Conservation (phyloP, 1,284 basidiomycete species). For the Crucibulum cyathiforme region DNA sequence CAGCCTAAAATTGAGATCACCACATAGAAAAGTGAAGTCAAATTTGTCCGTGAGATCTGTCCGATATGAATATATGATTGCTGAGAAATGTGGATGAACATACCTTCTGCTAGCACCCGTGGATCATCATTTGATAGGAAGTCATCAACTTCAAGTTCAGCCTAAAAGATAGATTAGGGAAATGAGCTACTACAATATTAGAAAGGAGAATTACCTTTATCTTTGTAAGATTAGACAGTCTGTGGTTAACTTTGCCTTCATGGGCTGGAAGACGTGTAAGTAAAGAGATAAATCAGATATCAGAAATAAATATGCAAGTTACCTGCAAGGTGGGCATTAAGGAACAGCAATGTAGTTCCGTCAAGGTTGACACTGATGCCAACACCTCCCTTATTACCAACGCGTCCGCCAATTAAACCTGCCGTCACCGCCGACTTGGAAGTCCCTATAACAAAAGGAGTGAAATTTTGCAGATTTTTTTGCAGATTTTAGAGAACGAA, state of each 20-base stretch:
- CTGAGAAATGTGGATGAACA: background rate
- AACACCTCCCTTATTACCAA: slow-evolving; percentile 88
- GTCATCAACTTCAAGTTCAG: slow-evolving; percentile 68
- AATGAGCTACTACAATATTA: background rate
- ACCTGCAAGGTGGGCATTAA: slow-evolving; percentile 91
- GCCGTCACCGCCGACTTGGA: slow-evolving; percentile 80
- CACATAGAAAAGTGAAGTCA: slow-evolving; percentile 82
- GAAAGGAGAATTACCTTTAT: slow-evolving; percentile 61
- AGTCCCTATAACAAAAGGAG: slow-evolving; percentile 49
- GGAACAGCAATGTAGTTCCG: slow-evolving; percentile 77
- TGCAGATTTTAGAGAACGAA: slow-evolving; percentile 24
- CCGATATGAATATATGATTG: background rate
- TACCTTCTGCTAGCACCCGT: slow-evolving; percentile 70
- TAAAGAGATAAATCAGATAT: slow-evolving; percentile 8
- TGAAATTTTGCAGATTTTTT: background rate
- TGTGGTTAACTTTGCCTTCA: slow-evolving; percentile 70
- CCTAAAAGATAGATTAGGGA: slow-evolving; percentile 40
- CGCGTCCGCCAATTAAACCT: slow-evolving; percentile 84
- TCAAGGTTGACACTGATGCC: slow-evolving; percentile 82
- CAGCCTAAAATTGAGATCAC: slow-evolving; percentile 82
- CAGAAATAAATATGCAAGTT: slow-evolving; percentile 19
- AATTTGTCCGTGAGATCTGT: slow-evolving; percentile 82
- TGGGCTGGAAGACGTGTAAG: slow-evolving; percentile 59
- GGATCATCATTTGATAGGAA: slow-evolving; percentile 71
- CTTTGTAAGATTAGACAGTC: slow-evolving; percentile 74